Base-by-base conservation (phyloP, 345 rosid species). In the Tarenaya hassleriana region DNA sequence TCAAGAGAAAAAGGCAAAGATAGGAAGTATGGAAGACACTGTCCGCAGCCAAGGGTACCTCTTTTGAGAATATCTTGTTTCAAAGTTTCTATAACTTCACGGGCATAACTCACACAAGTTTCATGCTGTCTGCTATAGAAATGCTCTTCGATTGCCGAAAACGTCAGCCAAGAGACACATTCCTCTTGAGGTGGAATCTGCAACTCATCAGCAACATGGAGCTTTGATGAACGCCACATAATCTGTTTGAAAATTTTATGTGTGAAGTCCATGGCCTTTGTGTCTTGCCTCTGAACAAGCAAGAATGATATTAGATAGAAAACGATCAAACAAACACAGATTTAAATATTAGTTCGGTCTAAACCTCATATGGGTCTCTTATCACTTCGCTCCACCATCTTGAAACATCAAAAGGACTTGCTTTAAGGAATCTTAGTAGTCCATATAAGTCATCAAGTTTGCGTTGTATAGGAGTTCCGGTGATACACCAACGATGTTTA, bases 141-240 rank as follows among this genome's bases (percentile, higher is more conserved):
- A 60, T 91, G 96, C 61, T 80, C 81, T 68, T 91, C 98, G 56
- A 84, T 84, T 44, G 98, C 85, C 51, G 96, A 91, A 70, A 91
- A 84, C 8, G 77, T 70, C 54, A 91, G 95, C 89, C 86, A 82
- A 12, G 92, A 84, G 58, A 91, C 58, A 7, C 89, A 70, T 64
- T 91, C 98, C 69, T 87, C 95, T 63, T 91, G 98, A 16, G 87
- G 86, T 39, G 96, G 96, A 55, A 91, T 80, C 35, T 87, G 75
- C 67, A 91, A 72, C 74, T 91, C 98, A 75, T 87, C 98, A 19
- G 95, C 87, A 50, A 91, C 89, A 48, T 86, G 82, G 46, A 64
- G 4, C 75, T 91, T 91, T 19, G 96, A 82, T 67, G 98, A 87
- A 47, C 98, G 98, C 98, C 96, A 91, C 96, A 91, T 84, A 34